phyloP scores from a whole-genome alignment of 495 filamentous ascomycete genomes.

The Neurospora discreta region DNA sequence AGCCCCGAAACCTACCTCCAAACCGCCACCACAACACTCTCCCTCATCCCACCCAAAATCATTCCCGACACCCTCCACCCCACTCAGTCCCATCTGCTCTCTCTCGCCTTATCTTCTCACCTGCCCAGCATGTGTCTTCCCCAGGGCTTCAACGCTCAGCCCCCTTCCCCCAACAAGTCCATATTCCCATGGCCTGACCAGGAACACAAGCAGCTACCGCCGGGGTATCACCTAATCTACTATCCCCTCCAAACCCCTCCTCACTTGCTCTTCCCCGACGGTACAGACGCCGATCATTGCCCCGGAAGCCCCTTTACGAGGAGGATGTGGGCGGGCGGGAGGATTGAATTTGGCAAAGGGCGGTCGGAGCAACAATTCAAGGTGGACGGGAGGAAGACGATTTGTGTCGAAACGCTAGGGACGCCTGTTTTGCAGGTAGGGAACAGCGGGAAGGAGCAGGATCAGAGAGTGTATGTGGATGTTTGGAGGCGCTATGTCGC shows the following conservation, averaged over 20 bases:
- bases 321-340: conserved; percentile 74
- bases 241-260: conserved; percentile 51
- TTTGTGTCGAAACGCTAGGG: conserved; percentile 56
- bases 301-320: conserved; percentile 53
- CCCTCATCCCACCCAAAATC: conserved; percentile 40
- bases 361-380: conserved; percentile 9
- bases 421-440: conserved; percentile 32
- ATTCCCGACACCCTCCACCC: conserved; percentile 55
- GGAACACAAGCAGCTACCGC: conserved; percentile 19
- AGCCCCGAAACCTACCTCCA: conserved; percentile 6
- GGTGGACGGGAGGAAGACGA: conserved; percentile 39
- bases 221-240: conserved; percentile 63
- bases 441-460: neutral
- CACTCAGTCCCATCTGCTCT: conserved; percentile 52
- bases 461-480: conserved; percentile 34
- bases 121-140: conserved; percentile 28
- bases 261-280: conserved; percentile 50
- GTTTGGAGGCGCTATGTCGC: conserved; percentile 23
- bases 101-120: conserved; percentile 49
- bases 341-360: conserved; percentile 22
- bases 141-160: conserved; percentile 18
- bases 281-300: conserved; percentile 59
- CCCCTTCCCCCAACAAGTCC: neutral
- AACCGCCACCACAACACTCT: conserved; percentile 6
- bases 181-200: conserved; percentile 15